Conservation (phyloP, 73 alveolate genomes). For the Paramecium octaurelia region DNA sequence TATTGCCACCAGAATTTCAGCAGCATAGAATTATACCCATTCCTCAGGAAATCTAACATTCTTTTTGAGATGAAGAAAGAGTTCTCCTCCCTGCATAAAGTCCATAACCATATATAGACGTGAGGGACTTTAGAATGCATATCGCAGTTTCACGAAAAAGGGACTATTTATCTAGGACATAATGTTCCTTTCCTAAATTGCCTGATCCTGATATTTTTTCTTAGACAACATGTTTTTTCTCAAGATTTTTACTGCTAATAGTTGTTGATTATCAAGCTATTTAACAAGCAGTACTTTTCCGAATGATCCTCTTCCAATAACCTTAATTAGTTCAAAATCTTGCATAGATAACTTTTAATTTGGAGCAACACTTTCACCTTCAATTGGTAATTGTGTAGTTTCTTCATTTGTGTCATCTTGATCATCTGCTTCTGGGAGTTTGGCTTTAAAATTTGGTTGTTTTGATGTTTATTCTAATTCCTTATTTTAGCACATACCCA, state of each 20-base stretch:
- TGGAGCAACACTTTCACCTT: not conserved
- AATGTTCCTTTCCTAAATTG: constrained; percentile 71
- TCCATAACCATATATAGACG: constrained; percentile 88
- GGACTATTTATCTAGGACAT: constrained; percentile 77
- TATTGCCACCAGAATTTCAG: constrained; percentile 77
- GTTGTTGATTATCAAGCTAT: constrained; percentile 58
- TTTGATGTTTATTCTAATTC: not conserved
- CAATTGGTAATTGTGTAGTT: not conserved
- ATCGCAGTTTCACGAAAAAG: constrained; percentile 82
- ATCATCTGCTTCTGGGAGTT: not conserved
- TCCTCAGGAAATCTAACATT: constrained; percentile 70
- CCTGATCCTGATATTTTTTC: not conserved
- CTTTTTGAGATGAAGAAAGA: constrained; percentile 68
- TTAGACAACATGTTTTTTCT: not conserved
- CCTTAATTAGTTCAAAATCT: constrained; percentile 74
- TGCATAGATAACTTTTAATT: not conserved
- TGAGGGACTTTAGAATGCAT: constrained; percentile 84
- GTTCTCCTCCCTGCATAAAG: constrained; percentile 83
- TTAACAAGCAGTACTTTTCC: constrained; percentile 89
- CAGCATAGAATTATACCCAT: constrained; percentile 79
- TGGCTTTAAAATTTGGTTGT: not conserved
- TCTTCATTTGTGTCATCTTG: not conserved
- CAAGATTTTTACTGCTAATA: constrained; percentile 26
- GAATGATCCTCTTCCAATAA: constrained; percentile 91
- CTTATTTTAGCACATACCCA: not conserved